Base-by-base conservation (phyloP, 345 rosid species). In the Iberis pinnata region DNA sequence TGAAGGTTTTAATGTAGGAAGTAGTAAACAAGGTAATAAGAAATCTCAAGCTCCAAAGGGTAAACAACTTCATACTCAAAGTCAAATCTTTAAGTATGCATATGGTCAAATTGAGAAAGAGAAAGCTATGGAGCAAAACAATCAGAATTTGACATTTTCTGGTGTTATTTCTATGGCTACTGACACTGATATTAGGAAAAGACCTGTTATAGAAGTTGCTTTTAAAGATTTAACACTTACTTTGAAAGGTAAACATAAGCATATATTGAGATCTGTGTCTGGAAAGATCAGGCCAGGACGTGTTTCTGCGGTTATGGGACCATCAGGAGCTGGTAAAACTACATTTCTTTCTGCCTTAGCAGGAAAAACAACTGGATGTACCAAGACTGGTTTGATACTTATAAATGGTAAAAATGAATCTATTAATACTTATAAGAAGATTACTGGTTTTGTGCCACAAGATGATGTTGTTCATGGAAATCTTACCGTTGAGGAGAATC, bases 301-400 rank as follows among this genome's bases (percentile, higher is more conserved):
- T 70, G 88, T 88, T 49, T 82, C 94, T n/a, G 95, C 97, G n/a
- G 95, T 88, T 60, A 88, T 88, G 97, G 97, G 97, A 43, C 97
- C 95, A 54, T 88, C 97, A 7, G 97, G 97, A 57, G 94, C 95
- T 39, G 95, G 97, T 29, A 88, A 84, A 74, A 88, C 97, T 14
- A 84, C 97, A 6, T 88, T 88, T 76, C 84, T 88, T 53, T 75
- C 82, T 58, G 97, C 97, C 36, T 78, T 88, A 69, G 75, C 80
- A 0, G 97, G 95, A 31, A 88, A 84, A 64, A 61, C 84, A 39
- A 75, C 86, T 10, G 97, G 95, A 25, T 88, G 95, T 75, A 68
- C 63, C 0, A 71, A 65, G 56, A 64, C 74, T 26, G 96, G 96
- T 51, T 60, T 50, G n/a, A 73, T 88, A 65, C 95, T 82, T 32